A percentile compares a stretch with the other conserved stretches of the same genome.
These are phyloP conservation scores for Pythium biforme DNA, from an alignment of 352 stramenopile genomes.

Conservation along the genomic window DNA sequence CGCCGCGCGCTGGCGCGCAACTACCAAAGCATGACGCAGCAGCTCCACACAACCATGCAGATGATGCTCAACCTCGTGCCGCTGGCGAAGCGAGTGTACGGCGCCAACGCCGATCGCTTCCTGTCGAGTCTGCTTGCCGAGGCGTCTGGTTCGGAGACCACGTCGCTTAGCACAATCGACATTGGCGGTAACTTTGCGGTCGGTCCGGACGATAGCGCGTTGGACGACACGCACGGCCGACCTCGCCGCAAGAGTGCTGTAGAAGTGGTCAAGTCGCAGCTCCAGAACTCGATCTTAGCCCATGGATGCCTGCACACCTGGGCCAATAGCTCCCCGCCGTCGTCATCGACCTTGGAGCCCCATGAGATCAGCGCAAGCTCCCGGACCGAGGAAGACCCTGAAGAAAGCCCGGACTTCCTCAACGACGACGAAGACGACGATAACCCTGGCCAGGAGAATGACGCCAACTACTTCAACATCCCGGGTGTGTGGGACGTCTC, in stretches of 20 bases:
- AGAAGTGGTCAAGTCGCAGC: slow-evolving; percentile 44
- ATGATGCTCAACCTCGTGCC: slow-evolving; percentile 73
- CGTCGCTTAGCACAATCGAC: slow-evolving; percentile 17
- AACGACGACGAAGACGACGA: slow-evolving; percentile 6
- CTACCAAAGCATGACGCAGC: slow-evolving; percentile 66
- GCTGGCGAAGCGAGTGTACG: slow-evolving; percentile 56
- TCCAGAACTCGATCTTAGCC: slow-evolving; percentile 54
- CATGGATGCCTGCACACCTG: slow-evolving; percentile 59
- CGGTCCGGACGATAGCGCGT: not conserved
- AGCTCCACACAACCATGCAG: slow-evolving; percentile 72
- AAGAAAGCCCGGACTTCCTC: not conserved
- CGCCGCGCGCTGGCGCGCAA: slow-evolving; percentile 56
- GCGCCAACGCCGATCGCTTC: slow-evolving; percentile 54
- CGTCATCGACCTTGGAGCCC: slow-evolving; percentile 15
- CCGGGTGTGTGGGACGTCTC: slow-evolving; percentile 19
- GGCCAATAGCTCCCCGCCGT: slow-evolving; percentile 31
- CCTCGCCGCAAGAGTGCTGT: slow-evolving; percentile 31
- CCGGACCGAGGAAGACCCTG: slow-evolving; percentile 11
- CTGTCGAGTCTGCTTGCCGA: slow-evolving; percentile 54
- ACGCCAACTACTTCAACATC: not conserved
- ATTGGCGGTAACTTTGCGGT: not conserved
- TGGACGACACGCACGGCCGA: not conserved
- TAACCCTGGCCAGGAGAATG: not conserved
- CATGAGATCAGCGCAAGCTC: slow-evolving; percentile 21
- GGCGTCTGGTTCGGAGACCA: slow-evolving; percentile 31